phyloP scores from a whole-genome alignment of 2,329 filamentous ascomycete genomes.

The Pseudopyricularia javanii region DNA sequence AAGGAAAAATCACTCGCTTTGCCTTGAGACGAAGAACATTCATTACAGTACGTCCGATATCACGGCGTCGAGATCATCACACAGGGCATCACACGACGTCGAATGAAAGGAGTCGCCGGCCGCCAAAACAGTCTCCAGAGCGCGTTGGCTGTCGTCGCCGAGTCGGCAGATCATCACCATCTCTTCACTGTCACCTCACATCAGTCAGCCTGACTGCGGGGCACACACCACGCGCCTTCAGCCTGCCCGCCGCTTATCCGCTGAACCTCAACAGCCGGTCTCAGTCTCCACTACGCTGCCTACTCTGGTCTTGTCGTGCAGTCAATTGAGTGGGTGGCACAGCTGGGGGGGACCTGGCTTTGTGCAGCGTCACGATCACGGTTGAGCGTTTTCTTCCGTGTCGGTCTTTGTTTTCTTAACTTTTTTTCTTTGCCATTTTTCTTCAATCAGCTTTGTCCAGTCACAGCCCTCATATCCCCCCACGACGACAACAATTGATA shows the following conservation, averaged over 20 bases:
- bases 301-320: not conserved
- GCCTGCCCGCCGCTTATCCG: not conserved
- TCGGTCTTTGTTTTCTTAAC: not conserved
- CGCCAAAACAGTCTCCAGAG: too few species aligned
- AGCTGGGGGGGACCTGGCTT: not conserved
- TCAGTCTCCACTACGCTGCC: too few species aligned
- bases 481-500: too few species aligned
- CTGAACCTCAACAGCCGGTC: too few species aligned
- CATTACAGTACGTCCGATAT: too few species aligned
- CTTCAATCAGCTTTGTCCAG: not conserved
- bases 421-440: not conserved
- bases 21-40: too few species aligned
- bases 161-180: not conserved
- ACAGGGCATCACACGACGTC: too few species aligned
- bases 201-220: not conserved
- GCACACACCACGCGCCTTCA: not conserved
- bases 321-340: not conserved
- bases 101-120: too few species aligned
- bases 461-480: too few species aligned
- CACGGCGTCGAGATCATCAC: too few species aligned
- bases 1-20: too few species aligned
- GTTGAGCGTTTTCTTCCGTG: not conserved
- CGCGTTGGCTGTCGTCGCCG: too few species aligned
- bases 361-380: not conserved
- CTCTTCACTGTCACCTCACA: not conserved